Conservation (phyloP, 2,329 filamentous ascomycete species). For the Fusarium tanahbumbuense region DNA sequence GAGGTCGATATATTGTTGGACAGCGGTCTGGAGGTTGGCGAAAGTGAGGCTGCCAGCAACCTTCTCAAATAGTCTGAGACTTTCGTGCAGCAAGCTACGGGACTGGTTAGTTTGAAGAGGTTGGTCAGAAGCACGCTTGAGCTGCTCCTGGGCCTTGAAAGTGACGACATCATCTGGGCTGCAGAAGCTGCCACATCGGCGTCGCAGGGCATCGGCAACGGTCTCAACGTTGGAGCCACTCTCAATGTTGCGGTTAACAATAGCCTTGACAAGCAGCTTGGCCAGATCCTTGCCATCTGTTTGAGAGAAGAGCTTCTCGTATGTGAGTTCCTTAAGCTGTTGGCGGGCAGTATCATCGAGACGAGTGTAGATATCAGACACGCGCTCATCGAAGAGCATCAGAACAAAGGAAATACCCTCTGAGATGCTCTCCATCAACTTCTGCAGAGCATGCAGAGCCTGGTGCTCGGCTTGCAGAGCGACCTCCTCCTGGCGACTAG, state of each 20-base stretch:
- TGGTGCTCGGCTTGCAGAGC: slow-evolving; percentile 94
- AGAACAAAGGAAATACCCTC: slow-evolving; percentile 97
- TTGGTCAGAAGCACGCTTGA: slow-evolving; percentile 88
- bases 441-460: slow-evolving; percentile 85
- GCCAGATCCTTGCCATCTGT: slow-evolving; percentile 85
- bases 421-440: slow-evolving; percentile 88
- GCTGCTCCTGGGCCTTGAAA: slow-evolving; percentile 96
- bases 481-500: slow-evolving; percentile 89
- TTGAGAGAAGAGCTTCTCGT: slow-evolving; percentile 86
- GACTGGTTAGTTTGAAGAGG: slow-evolving; percentile 79
- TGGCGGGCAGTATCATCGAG: slow-evolving; percentile 77
- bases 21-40: slow-evolving; percentile 81
- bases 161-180: slow-evolving; percentile 97
- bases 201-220: slow-evolving; percentile 90
- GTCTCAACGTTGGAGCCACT: slow-evolving; percentile 98
- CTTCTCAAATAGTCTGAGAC: slow-evolving; percentile 86
- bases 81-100: slow-evolving; percentile 86
- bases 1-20: slow-evolving; percentile 81
- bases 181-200: slow-evolving; percentile 96
- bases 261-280: slow-evolving; percentile 94
- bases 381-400: slow-evolving; percentile 92
- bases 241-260: slow-evolving; percentile 97
- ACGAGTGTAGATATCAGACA: slow-evolving; percentile 85
- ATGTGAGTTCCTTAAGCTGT: slow-evolving; percentile 81
- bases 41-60: slow-evolving; percentile 86